Conservation (phyloP, 1,284 basidiomycete species). For the Heterobasidion irregulare region DNA sequence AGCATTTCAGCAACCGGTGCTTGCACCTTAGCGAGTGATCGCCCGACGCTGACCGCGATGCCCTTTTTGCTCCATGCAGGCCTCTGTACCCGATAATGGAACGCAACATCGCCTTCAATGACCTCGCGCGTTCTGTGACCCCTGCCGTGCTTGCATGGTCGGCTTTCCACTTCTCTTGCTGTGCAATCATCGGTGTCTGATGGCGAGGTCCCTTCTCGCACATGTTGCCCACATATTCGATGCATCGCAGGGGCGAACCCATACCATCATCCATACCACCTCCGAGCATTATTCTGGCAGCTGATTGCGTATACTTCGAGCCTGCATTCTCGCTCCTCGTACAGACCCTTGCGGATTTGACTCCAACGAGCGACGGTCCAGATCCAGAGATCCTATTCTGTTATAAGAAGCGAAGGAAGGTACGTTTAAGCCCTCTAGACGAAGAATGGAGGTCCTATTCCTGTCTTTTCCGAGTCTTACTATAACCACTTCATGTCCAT, state of each 20-base stretch:
- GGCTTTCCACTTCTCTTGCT: slow-evolving; percentile 13
- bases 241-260: slow-evolving; percentile 41
- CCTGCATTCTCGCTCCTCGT: slow-evolving; percentile 89
- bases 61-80: slow-evolving; percentile 28
- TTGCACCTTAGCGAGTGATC: background rate
- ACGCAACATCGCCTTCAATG: slow-evolving; percentile 61
- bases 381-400: slow-evolving; percentile 78
- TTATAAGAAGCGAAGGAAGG: slow-evolving; percentile 92
- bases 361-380: slow-evolving; percentile 27
- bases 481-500: no score
- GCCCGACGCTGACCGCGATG: background rate
- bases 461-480: no score
- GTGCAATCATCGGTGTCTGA: background rate
- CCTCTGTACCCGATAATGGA: slow-evolving; percentile 71
- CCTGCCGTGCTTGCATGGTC: slow-evolving; percentile 79
- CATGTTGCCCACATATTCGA: background rate
- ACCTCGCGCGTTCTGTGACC: slow-evolving; percentile 37
- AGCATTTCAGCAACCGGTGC: background rate
- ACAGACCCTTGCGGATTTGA: slow-evolving; percentile 66
- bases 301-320: slow-evolving; percentile 95
- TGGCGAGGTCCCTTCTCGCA: background rate
- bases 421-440: slow-evolving; percentile 15
- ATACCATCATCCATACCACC: slow-evolving; percentile 34
- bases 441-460: background rate
- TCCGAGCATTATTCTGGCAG: slow-evolving; percentile 71